phyloP scores from a whole-genome alignment of 805 yeast species.

The Metschnikowia picachoensis region DNA sequence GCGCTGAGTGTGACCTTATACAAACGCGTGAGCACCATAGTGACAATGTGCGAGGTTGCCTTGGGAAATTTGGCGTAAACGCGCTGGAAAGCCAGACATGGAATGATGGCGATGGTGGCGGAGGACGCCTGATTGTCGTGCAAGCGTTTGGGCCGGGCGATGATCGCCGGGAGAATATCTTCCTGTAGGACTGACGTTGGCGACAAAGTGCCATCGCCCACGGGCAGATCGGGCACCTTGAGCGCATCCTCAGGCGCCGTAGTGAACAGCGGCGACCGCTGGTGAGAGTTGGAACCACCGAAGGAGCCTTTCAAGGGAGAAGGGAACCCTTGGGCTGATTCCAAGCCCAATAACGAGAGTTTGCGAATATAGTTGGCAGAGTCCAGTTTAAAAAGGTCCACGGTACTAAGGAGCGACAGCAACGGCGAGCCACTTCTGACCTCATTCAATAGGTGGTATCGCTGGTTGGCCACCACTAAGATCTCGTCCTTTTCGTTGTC shows the following conservation, averaged over 20 bases:
- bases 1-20: slow-evolving; percentile 91
- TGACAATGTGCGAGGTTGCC: slow-evolving; percentile 90
- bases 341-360: not conserved
- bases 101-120: slow-evolving; percentile 90
- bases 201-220: not conserved
- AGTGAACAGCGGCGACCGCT: slow-evolving; percentile 1
- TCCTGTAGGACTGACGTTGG: not conserved
- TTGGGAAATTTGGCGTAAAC: slow-evolving; percentile 75
- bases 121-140: slow-evolving; percentile 14
- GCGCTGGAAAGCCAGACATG: slow-evolving; percentile 73
- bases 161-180: slow-evolving; percentile 34
- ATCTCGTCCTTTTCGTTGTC: slow-evolving; percentile 38
- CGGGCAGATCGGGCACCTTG: not conserved
- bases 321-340: slow-evolving; percentile 2
- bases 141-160: slow-evolving; percentile 62
- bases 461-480: slow-evolving; percentile 50
- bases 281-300: not conserved
- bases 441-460: slow-evolving; percentile 72
- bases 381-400: slow-evolving; percentile 56
- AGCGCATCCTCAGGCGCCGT: not conserved
- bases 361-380: not conserved
- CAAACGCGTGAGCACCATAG: slow-evolving; percentile 81
- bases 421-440: slow-evolving; percentile 81
- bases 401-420: slow-evolving; percentile 75
- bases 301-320: not conserved